Base-by-base conservation (phyloP, 2,329 filamentous ascomycete species). In the Sarocladium oryzae region DNA sequence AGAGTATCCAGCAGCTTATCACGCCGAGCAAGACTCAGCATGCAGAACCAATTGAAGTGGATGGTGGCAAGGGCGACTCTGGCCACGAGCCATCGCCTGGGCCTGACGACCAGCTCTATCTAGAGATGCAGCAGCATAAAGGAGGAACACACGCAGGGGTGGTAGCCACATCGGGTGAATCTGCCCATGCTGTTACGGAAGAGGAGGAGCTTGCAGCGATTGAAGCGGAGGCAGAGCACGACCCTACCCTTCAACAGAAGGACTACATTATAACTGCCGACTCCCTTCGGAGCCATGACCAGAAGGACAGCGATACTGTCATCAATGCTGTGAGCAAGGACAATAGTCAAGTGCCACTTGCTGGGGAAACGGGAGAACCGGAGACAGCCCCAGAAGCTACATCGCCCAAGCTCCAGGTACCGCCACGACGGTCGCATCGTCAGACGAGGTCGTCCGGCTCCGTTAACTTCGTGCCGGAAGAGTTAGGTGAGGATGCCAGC, bases 251-350 rank as follows among this genome's bases (percentile, higher is more conserved):
- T 21, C 26, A 9, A 16, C 55, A 55, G 49, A 51, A 56, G 5
- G 65, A 67, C 13, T 45, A 58, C n/a, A 50, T 56, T 33, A 62
- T 63, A 43, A 60, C 60, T 9, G 57, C 59, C 32, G 62, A 63
- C 48, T 61, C 63, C 15, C 56, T 66, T 23, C 64, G 65, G 28
- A 63, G 63, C 54, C 60, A 60, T 21, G 57, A 57, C 26, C 62
- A 61, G 32, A 55, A 54, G 40, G 43, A 48, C 15, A 9, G 11
- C 13, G 43, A 33, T 20, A n/a, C 28, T 48, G 43, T 18, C 18
- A 21, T 6, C 3, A 20, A 43, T 26, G 21, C 16, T n/a, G 3
- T 26, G 3, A 48, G n/a, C 21, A 7, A 21, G 9, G 28, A 48
- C 21, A 23, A 32, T 4, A 45, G 11, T 20, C 21, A 45, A n/a